phyloP scores from a whole-genome alignment of 2,329 filamentous ascomycete genomes.

The Fusarium concolor region DNA sequence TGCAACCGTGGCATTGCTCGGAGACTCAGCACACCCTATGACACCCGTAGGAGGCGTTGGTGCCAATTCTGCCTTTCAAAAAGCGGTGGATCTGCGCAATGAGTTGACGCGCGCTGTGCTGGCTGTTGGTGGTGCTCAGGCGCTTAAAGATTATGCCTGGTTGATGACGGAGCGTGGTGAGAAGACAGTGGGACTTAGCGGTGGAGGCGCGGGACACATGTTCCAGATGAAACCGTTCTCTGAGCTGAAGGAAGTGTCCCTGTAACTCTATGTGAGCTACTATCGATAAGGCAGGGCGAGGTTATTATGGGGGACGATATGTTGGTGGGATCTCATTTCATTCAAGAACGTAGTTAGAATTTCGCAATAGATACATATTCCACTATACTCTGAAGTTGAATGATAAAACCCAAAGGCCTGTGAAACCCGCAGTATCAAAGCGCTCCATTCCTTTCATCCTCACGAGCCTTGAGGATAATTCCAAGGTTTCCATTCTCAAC shows the following conservation, averaged over 20 bases:
- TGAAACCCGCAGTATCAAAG: too few species aligned
- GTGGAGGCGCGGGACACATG: background rate
- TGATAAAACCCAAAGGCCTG: too few species aligned
- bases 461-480: background rate
- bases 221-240: background rate
- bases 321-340: too few species aligned
- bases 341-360: too few species aligned
- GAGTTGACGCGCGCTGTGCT: background rate
- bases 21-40: background rate
- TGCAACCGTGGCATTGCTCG: background rate
- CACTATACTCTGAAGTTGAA: too few species aligned
- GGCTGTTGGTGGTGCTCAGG: background rate
- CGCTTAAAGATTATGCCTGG: background rate
- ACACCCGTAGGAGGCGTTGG: background rate
- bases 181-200: background rate
- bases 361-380: too few species aligned
- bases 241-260: background rate
- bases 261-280: background rate
- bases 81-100: background rate
- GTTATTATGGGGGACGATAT: too few species aligned
- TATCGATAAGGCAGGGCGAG: too few species aligned
- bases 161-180: background rate
- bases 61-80: background rate
- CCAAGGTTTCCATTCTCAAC: rapidly evolving
- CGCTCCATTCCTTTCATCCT: background rate